Evolutionary conservation across 495 filamentous ascomycete species (phyloP).

Genomic region (Copromyces sp.): DNA sequence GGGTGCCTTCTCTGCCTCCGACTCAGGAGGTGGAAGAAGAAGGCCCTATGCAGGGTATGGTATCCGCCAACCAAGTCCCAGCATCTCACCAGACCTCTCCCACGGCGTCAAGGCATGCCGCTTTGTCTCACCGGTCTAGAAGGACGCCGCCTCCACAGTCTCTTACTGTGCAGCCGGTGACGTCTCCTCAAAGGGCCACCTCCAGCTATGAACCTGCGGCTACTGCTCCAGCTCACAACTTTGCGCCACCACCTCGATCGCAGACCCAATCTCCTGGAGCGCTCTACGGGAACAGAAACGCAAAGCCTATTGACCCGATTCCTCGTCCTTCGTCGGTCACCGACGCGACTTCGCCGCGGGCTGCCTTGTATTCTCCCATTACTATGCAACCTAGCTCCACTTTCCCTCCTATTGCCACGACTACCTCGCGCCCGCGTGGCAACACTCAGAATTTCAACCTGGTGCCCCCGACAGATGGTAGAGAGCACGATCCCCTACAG

Average conservation of each 20-base stretch:
- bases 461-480: conserved; percentile 63
- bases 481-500: conserved; percentile 64
- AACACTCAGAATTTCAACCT: conserved; percentile 34
- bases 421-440: conserved; percentile 22
- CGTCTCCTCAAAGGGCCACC: conserved; percentile 44
- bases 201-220: conserved; percentile 32
- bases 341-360: conserved; percentile 40
- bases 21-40: conserved; percentile 44
- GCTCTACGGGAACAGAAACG: conserved; percentile 38
- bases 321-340: conserved; percentile 63
- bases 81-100: conserved; percentile 15
- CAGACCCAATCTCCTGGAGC: conserved; percentile 78
- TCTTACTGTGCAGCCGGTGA: conserved; percentile 17
- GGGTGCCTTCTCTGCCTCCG: conserved; percentile 40
- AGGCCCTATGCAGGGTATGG: conserved; percentile 15
- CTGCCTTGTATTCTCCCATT: conserved; percentile 13
- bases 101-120: conserved; percentile 22
- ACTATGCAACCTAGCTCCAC: conserved; percentile 5
- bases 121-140: conserved; percentile 14
- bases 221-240: conserved; percentile 24
- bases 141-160: conserved; percentile 38
- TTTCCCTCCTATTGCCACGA: conserved; percentile 2
- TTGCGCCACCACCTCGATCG: conserved; percentile 57
- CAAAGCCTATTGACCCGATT: conserved; percentile 41
- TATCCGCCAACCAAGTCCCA: conserved; percentile 6